These are phyloP conservation scores for Talaromyces wortmannii DNA, from an alignment of 495 filamentous ascomycete species.

Conservation along the genomic window DNA sequence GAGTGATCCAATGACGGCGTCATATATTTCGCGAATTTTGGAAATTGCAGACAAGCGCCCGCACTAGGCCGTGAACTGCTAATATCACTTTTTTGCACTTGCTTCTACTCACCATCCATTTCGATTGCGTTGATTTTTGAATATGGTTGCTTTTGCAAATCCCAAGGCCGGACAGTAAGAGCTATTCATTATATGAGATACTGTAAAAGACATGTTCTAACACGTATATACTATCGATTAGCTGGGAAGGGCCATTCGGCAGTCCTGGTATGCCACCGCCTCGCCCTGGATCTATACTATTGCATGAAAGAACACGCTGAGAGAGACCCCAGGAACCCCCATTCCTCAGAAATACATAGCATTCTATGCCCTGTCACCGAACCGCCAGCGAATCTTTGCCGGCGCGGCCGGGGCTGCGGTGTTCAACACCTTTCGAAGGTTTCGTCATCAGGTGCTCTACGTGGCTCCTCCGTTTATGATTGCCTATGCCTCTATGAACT, in stretches of 20 bases:
- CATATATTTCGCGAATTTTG: neutral
- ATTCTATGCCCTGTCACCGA: conserved; percentile 55
- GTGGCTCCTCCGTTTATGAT: conserved; percentile 67
- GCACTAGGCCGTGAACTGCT: too few relatives aligned
- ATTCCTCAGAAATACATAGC: conserved; percentile 56
- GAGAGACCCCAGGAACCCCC: conserved; percentile 26
- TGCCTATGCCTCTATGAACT: conserved; percentile 74
- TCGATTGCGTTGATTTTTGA: neutral
- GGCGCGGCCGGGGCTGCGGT: conserved; percentile 55
- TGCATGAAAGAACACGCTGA: neutral
- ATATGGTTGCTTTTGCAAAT: neutral
- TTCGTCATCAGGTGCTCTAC: conserved; percentile 68
- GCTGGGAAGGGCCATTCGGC: neutral
- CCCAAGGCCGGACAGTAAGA: neutral
- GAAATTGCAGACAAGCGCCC: too few relatives aligned
- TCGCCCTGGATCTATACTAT: too few relatives aligned
- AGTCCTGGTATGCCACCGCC: neutral
- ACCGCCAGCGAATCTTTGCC: conserved; percentile 59
- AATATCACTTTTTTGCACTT: too few relatives aligned
- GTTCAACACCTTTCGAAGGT: conserved; percentile 57
- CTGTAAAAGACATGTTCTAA: too few relatives aligned
- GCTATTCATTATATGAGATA: neutral
- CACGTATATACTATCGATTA: neutral
- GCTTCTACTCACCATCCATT: too few relatives aligned
- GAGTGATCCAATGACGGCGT: neutral